Conservation (phyloP, 73 alveolate genomes). For the Paraurostyla sp. region DNA sequence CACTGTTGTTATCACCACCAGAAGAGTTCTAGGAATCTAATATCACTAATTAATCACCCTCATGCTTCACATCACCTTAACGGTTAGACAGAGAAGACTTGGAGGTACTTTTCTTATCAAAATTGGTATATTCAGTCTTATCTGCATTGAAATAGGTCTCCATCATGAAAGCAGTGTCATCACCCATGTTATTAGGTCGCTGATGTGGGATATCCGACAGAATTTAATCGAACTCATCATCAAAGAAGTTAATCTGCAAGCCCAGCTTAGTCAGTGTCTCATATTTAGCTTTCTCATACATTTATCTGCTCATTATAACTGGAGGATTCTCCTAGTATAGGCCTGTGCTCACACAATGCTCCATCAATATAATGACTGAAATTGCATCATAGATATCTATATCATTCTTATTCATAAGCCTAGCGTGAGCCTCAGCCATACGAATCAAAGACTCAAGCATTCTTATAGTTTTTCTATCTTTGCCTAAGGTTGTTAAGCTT, state of each 20-base stretch:
- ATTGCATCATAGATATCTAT: conserved; percentile 83
- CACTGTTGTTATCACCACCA: too few relatives aligned
- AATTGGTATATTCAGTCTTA: conserved; percentile 35
- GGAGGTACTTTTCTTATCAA: neutral
- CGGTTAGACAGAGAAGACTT: neutral
- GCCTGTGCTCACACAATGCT: conserved; percentile 71
- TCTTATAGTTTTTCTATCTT: conserved; percentile 84
- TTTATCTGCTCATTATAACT: conserved; percentile 66
- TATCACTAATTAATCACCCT: neutral
- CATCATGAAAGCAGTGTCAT: conserved; percentile 59
- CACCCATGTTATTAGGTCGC: conserved; percentile 56
- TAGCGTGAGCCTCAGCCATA: conserved; percentile 92
- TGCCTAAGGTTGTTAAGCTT: conserved; percentile 52
- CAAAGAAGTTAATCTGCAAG: conserved; percentile 37
- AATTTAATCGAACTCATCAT: conserved; percentile 61
- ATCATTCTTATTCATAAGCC: conserved; percentile 79
- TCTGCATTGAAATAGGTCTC: conserved; percentile 56
- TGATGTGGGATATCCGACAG: conserved; percentile 5
- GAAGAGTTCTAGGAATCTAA: too few relatives aligned
- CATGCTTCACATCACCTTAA: neutral
- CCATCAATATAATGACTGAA: conserved; percentile 73
- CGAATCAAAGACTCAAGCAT: conserved; percentile 86
- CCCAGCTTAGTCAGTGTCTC: conserved; percentile 66
- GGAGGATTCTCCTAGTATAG: conserved; percentile 55
- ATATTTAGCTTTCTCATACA: conserved; percentile 64